These are phyloP conservation scores for Kalmusia sp. DNA, from an alignment of 2,329 filamentous ascomycete species.

Conservation along the genomic window DNA sequence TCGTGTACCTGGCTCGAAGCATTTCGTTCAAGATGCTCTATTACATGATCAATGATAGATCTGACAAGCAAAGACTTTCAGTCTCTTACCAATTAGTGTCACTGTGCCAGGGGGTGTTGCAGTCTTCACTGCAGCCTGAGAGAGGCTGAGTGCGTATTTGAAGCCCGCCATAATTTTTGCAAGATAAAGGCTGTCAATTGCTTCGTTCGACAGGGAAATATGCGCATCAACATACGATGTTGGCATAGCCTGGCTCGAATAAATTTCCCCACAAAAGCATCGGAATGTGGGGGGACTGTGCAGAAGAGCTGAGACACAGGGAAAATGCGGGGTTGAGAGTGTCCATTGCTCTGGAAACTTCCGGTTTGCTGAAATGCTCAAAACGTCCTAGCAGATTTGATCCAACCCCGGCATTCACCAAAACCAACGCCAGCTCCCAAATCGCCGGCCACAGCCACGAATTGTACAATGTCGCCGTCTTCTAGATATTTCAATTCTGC, in stretches of 20 bases:
- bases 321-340: too few species aligned
- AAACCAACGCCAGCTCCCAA: constrained; percentile 46
- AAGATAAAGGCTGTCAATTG: too few species aligned
- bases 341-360: too few species aligned
- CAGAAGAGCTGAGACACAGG: too few species aligned
- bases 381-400: constrained; percentile 31
- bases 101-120: constrained; percentile 50
- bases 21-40: constrained; percentile 38
- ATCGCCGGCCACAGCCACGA: constrained; percentile 46
- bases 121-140: constrained; percentile 48
- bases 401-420: constrained; percentile 48
- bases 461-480: constrained; percentile 50
- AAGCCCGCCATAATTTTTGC: background rate
- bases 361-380: too few species aligned
- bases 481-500: constrained; percentile 46
- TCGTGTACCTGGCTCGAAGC: constrained; percentile 40
- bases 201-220: too few species aligned
- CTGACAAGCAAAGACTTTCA: too few species aligned
- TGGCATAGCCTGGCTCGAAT: too few species aligned
- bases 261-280: too few species aligned
- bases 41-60: too few species aligned
- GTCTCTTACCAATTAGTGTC: constrained; percentile 46
- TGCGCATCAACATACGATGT: too few species aligned
- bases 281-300: too few species aligned
- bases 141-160: constrained; percentile 42